Conservation (phyloP, 371 early-diverging fungal genomes). For the Actinomortierella wolfii region DNA sequence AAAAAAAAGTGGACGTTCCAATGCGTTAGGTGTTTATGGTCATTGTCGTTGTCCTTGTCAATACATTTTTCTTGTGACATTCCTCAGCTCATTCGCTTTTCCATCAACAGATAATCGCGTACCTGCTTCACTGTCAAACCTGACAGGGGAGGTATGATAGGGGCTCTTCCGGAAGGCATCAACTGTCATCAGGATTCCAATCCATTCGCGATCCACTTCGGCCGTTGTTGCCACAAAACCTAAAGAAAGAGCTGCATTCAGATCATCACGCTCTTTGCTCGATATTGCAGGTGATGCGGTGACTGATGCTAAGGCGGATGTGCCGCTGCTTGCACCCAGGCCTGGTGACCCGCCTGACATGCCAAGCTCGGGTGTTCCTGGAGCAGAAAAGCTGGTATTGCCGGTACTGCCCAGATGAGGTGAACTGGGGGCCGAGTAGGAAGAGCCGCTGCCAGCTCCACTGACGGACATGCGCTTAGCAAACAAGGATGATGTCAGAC, state of each 20-base stretch:
- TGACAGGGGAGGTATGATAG: conserved; percentile 13
- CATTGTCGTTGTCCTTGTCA: neutral
- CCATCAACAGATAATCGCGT: neutral
- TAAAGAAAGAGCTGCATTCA: conserved; percentile 7
- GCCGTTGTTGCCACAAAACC: conserved; percentile 6
- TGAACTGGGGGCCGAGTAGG: no score
- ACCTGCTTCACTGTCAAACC: conserved; percentile 10
- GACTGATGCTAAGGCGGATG: no score
- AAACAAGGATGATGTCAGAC: no score
- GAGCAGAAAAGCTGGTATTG: no score
- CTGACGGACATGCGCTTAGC: no score
- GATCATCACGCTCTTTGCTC: conserved; percentile 14
- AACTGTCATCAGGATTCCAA: conserved; percentile 26
- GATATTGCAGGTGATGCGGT: neutral
- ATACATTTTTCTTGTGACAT: neutral
- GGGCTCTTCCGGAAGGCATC: conserved; percentile 21
- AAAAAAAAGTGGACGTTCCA: neutral
- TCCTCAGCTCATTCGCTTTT: neutral
- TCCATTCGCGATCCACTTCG: conserved; percentile 39
- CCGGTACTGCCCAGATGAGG: no score
- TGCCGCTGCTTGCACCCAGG: no score
- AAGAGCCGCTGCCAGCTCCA: no score
- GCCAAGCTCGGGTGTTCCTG: no score
- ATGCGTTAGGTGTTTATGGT: no score
- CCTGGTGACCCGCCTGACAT: no score